A percentile compares a stretch with the other conserved stretches of the same genome.
These are phyloP conservation scores for Maudiozyma pseudohumilis DNA, from an alignment of 805 yeast species.

Conservation along the genomic window DNA sequence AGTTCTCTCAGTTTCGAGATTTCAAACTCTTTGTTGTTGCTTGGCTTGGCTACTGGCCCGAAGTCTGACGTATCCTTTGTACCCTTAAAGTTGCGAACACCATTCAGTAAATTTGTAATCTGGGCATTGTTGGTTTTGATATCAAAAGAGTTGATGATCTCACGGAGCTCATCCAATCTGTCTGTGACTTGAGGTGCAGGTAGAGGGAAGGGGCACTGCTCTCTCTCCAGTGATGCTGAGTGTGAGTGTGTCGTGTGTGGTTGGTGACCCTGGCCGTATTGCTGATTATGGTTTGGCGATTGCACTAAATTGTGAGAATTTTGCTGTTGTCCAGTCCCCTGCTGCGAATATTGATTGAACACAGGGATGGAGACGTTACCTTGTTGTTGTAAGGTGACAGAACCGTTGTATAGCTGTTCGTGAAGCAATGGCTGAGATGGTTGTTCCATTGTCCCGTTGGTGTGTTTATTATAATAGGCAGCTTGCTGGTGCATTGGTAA, in stretches of 20 bases:
- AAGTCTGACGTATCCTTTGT: constrained; percentile 40
- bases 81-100: constrained; percentile 36
- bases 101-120: constrained; percentile 36
- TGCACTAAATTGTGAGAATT: too few relatives aligned
- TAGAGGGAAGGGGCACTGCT: constrained; percentile 28
- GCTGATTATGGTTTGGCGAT: constrained; percentile 3
- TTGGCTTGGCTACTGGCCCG: constrained; percentile 72
- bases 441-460: constrained; percentile 2
- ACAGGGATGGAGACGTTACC: constrained; percentile 27
- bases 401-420: constrained; percentile 27
- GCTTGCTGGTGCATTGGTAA: constrained; percentile 30
- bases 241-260: constrained; percentile 9
- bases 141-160: constrained; percentile 19
- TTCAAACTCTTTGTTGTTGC: constrained; percentile 60
- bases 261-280: background rate
- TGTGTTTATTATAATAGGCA: constrained; percentile 6
- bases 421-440: constrained; percentile 23
- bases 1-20: constrained; percentile 83
- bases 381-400: constrained; percentile 26
- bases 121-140: constrained; percentile 18
- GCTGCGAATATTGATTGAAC: constrained; percentile 19
- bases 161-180: constrained; percentile 11
- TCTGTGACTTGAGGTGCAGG: constrained; percentile 25
- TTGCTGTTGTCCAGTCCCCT: constrained; percentile 9
- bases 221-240: constrained; percentile 19